Conservation (phyloP, 2,329 filamentous ascomycete genomes). For the Talaromyces pinophilus region DNA sequence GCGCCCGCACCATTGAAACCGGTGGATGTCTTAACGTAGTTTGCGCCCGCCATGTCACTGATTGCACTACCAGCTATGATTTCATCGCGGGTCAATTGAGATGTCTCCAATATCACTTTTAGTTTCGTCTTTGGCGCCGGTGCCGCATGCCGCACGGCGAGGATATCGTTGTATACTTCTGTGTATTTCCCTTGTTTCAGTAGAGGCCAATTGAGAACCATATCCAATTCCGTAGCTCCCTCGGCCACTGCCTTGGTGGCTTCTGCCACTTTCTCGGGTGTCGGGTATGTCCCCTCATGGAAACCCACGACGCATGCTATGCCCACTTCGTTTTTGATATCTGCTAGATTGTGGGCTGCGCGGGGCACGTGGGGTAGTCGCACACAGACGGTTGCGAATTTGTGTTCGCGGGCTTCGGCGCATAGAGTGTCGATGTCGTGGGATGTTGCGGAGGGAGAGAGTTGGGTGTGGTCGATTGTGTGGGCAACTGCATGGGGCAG, state of each 20-base stretch:
- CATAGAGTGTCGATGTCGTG: constrained; percentile 56
- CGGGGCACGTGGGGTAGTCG: constrained; percentile 55
- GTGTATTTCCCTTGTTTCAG: constrained; percentile 50
- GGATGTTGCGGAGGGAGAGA: constrained; percentile 46
- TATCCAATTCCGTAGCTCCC: constrained; percentile 60
- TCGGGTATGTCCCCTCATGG: constrained; percentile 59
- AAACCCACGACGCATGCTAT: constrained; percentile 63
- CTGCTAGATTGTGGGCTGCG: constrained; percentile 50
- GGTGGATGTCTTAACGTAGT: constrained; percentile 63
- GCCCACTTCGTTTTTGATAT: constrained; percentile 45
- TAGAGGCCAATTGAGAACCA: constrained; percentile 58
- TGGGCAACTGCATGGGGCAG: constrained; percentile 34
- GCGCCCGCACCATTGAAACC: constrained; percentile 61
- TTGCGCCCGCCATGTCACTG: constrained; percentile 54
- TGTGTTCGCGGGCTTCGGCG: constrained; percentile 52
- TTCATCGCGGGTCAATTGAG: constrained; percentile 51
- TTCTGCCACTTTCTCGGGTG: constrained; percentile 55
- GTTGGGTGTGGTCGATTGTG: constrained; percentile 48
- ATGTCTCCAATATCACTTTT: constrained; percentile 63
- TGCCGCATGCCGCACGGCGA: constrained; percentile 53
- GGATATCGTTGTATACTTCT: constrained; percentile 56
- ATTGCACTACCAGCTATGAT: constrained; percentile 58
- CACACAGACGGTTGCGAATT: constrained; percentile 57
- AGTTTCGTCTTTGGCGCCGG: constrained; percentile 42
- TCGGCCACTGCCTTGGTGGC: constrained; percentile 50